Evolutionary conservation across 2,329 filamentous ascomycete species (phyloP), one percentile per base, ranked within the genome.

Genomic region (Emmonsia crescens): DNA sequence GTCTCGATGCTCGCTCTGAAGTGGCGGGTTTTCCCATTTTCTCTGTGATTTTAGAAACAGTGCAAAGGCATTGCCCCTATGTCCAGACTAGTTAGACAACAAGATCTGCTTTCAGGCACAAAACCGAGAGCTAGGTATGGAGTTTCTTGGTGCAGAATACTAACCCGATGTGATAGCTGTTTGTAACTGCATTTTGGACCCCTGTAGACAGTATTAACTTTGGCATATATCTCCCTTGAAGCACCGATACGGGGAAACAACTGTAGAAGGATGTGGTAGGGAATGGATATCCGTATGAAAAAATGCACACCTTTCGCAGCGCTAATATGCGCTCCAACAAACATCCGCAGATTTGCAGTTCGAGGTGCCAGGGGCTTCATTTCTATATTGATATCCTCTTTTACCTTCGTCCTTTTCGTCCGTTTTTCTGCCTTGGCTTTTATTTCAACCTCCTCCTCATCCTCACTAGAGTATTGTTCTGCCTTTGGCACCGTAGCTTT

Each of bases 31-130:
- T 33, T 84, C 82, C 94, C 94, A 99, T 78, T 96, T 97, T 61
- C 92, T 86, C 74, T 99, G 94, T 0, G 90, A 96, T 73, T 97
- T 97, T 68, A 99, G 82, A 77, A 99, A 99, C 24, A 97, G 80
- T 3, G 94, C 94, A 68, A 97, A 96, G 10, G 92, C 85, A 72
- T 97, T 99, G 65, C 89, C 92, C 60, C 92, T 81, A 57, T 65
- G 70, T 49, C 78, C 67, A 56, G 36, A 57, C 36, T 24, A 5
- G 52, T 38, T 33, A 33, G 29, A 33, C 8, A 31, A 62, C n/a
- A 48, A 59, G 27, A 36, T 55, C 2, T 48, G 3, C 29, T 3
- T 49, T 44, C 27, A 36, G 12, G 24, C 33, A 58, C 14, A 38
- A 44, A 44, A 46, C 40, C 9, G 36, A 14, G 8, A 40, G 16